Evolutionary conservation across 257 asterid species (phyloP), one percentile per base, ranked within the genome.

Genomic region (Nicotiana undulata): DNA sequence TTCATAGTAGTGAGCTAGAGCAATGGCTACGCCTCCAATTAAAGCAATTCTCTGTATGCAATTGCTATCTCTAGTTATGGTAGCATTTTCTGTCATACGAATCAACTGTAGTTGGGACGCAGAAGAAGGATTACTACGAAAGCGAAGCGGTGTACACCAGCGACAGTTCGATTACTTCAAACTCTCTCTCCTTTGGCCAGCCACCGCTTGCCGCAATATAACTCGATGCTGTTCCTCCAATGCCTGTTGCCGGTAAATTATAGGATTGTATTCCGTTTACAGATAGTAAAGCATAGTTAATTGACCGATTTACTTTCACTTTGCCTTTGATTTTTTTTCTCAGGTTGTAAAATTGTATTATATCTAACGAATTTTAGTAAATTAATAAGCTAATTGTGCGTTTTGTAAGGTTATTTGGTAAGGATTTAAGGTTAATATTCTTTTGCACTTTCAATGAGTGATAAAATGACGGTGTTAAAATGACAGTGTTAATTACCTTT

Each of bases 141-240:
- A 75, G 11, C 8, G 32, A 44, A 81, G 24, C 31, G 74, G 61
- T 1, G 46, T 1, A 76, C 17, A 80, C 7, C 96, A 88, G 86
- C 89, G 97, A 86, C 95, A 88, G 81, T 94, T 94, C 56, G 98
- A 94, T 85, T 94, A 88, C 85, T 93, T 91, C 86, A 85, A 83
- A 90, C 86, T 94, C 63, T 84, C 97, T 61, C 95, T 94, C 74
- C 94, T 87, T 81, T 94, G 97, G 98, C 97, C 97, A 37, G 96
- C 90, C 70, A 91, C 98, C 4, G 74, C 81, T 44, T 94, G 98
- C 86, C 90, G 91, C 55, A 79, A 65, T 80, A 88, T 89, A 22
- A 87, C 81, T 82, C 85, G 17, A 9, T 94, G 98, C 37, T 94
- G 98, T 58, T 46, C 94, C 76, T 61, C 93, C 32, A 94, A 93